phyloP scores from a whole-genome alignment of 2,329 filamentous ascomycete genomes.

The Penicillium sp. region DNA sequence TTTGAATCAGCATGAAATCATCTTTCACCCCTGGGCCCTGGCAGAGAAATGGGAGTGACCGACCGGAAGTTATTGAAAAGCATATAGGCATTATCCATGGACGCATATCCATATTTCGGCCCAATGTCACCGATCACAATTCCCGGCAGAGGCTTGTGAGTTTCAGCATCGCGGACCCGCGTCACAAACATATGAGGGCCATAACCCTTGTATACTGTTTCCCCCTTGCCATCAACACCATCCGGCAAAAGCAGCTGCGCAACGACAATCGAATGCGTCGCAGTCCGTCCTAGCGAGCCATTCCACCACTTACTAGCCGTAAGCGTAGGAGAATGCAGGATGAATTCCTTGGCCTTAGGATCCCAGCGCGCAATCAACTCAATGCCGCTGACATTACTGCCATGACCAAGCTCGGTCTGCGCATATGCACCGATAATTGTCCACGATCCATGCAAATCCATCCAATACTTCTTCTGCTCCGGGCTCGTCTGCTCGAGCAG shows the following conservation, averaged over 20 bases:
- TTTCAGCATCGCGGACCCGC: background rate
- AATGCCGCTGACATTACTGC: background rate
- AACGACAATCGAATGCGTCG: background rate
- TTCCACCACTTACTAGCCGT: background rate
- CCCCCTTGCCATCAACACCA: background rate
- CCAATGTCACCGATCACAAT: background rate
- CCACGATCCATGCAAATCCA: background rate
- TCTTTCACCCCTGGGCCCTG: background rate
- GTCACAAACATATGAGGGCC: background rate
- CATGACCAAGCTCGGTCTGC: background rate
- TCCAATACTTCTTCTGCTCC: background rate
- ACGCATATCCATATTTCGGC: background rate
- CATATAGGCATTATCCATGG: background rate
- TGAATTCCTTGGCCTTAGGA: background rate
- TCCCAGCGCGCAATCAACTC: background rate
- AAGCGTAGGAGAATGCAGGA: background rate
- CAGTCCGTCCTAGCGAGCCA: background rate
- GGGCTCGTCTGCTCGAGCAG: background rate
- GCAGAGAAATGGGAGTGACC: background rate
- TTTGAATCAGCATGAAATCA: background rate
- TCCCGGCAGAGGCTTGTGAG: background rate
- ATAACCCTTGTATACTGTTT: background rate
- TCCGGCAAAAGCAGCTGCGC: background rate
- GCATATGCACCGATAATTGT: background rate
- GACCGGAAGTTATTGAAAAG: background rate